phyloP scores from a whole-genome alignment of 2,329 filamentous ascomycete species.

The Nothomitra cinnamomea region DNA sequence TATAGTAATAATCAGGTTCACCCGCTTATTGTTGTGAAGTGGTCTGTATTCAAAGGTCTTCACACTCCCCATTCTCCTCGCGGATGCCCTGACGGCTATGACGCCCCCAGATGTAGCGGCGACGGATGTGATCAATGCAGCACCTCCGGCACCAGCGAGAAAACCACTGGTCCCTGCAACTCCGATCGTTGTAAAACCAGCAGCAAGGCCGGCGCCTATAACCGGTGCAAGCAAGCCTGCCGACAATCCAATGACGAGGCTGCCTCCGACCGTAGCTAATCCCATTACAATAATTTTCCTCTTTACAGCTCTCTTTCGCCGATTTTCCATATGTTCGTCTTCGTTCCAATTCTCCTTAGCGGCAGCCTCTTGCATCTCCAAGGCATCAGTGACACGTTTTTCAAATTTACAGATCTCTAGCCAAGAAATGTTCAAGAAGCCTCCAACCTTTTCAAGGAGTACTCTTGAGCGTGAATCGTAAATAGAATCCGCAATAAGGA shows the following conservation, averaged over 20 bases:
- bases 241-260: conserved; percentile 85
- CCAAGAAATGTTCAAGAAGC: conserved; percentile 68
- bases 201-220: conserved; percentile 84
- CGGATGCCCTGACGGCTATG: conserved; percentile 73
- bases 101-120: conserved; percentile 74
- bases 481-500: conserved; percentile 87
- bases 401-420: conserved; percentile 92
- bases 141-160: conserved; percentile 77
- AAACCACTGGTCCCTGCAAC: conserved; percentile 80
- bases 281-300: conserved; percentile 89
- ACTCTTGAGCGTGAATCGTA: conserved; percentile 82
- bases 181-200: conserved; percentile 88
- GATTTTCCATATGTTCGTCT: conserved; percentile 75
- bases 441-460: conserved; percentile 67
- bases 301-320: conserved; percentile 66
- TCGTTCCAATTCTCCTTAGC: conserved; percentile 98
- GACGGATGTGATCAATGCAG: conserved; percentile 81
- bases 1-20: conserved; percentile 88
- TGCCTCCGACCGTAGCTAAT: conserved; percentile 84
- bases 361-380: conserved; percentile 93
- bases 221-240: conserved; percentile 83
- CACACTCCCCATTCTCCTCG: conserved; percentile 75
- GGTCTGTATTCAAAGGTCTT: conserved; percentile 95
- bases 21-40: conserved; percentile 91
- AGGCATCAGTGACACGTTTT: conserved; percentile 85